These are phyloP conservation scores for Penicillium griseofulvum DNA, from an alignment of 2,329 filamentous ascomycete genomes.

Conservation along the genomic window DNA sequence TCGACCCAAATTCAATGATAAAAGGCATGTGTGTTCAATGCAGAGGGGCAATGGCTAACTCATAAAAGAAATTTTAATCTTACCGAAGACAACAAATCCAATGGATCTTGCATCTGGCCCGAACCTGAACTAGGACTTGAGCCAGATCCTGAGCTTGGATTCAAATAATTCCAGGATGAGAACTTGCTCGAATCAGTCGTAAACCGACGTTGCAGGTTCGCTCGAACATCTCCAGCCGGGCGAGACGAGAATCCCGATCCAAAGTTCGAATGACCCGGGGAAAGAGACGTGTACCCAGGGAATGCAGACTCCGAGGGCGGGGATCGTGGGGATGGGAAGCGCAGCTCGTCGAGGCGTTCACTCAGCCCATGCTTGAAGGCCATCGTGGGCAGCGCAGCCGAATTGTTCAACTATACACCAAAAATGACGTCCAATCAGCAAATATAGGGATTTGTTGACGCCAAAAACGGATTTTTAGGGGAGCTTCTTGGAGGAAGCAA, in stretches of 20 bases:
- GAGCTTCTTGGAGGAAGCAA: constrained; percentile 12
- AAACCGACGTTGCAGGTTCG: constrained; percentile 82
- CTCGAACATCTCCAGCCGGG: constrained; percentile 66
- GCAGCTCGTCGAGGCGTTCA: constrained; percentile 73
- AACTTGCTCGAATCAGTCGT: constrained; percentile 86
- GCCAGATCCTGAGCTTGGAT: constrained; percentile 54
- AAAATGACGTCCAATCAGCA: constrained; percentile 25
- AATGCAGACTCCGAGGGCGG: constrained; percentile 73
- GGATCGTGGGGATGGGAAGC: constrained; percentile 74
- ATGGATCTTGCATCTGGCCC: constrained; percentile 47
- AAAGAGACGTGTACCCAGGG: constrained; percentile 70
- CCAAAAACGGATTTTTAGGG: constrained; percentile 7
- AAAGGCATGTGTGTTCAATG: not conserved
- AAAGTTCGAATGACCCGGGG: constrained; percentile 64
- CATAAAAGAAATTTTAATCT: constrained; percentile 24
- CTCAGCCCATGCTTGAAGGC: constrained; percentile 62
- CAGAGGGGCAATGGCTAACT: not conserved
- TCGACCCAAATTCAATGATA: not conserved
- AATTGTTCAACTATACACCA: constrained; percentile 33
- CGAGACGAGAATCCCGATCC: constrained; percentile 54
- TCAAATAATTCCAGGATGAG: constrained; percentile 68
- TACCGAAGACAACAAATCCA: constrained; percentile 56
- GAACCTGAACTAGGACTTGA: constrained; percentile 41
- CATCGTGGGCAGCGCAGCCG: constrained; percentile 50
- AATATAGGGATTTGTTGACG: constrained; percentile 18